phyloP scores from a whole-genome alignment of 371 early-diverging fungal species.

The Rhizomucor miehei region DNA sequence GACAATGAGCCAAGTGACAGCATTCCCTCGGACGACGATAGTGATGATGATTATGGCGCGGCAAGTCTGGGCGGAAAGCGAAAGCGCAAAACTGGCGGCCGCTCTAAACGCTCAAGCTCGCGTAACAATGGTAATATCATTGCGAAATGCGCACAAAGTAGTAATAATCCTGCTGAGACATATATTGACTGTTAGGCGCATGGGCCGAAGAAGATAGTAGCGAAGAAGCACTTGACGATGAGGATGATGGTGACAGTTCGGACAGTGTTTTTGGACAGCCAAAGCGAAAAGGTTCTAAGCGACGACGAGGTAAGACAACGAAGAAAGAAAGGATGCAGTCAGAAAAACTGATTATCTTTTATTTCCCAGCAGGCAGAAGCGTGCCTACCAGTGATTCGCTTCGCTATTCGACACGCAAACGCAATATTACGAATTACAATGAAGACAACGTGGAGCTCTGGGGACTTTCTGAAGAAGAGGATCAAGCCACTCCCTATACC shows the following conservation, averaged over 20 bases:
- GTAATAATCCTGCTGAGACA: too few species aligned
- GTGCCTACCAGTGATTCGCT: conserved; percentile 33
- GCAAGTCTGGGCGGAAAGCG: conserved; percentile 4
- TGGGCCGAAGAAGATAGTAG: too few species aligned
- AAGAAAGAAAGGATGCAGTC: not conserved
- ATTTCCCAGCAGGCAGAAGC: not conserved
- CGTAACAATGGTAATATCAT: not conserved
- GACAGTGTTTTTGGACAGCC: conserved; percentile 17
- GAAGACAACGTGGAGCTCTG: conserved; percentile 45
- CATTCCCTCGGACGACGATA: conserved; percentile 8
- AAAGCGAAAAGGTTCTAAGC: conserved; percentile 1
- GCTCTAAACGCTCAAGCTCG: not conserved
- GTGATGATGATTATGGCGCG: conserved; percentile 24
- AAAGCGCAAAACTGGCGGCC: not conserved
- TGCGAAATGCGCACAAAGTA: too few species aligned
- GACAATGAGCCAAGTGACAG: not conserved
- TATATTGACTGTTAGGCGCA: too few species aligned
- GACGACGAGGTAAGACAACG: conserved; percentile 6
- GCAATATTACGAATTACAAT: conserved; percentile 51
- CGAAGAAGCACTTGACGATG: conserved; percentile 1
- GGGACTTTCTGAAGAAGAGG: conserved; percentile 42
- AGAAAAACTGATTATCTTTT: too few species aligned
- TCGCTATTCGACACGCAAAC: conserved; percentile 47
- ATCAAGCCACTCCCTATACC: conserved; percentile 11
- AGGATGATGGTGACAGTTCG: conserved; percentile 17